Evolutionary conservation across 768 basidiomycete genomes (phyloP).

Genomic region (Daedaleopsis nitida): DNA sequence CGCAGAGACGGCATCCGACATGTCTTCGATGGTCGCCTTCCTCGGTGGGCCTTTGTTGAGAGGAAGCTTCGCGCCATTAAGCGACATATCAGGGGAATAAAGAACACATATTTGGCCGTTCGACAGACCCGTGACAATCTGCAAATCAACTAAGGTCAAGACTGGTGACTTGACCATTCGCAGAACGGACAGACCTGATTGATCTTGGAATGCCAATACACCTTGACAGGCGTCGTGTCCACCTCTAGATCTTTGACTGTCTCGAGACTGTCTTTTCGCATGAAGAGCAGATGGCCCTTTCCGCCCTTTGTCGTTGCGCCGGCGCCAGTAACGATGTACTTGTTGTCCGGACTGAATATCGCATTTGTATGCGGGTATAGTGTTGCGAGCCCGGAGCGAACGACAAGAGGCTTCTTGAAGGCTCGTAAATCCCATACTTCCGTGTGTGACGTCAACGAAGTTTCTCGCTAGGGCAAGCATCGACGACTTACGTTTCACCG

Average conservation of each 20-base stretch:
- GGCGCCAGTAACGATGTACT: constrained; percentile 82
- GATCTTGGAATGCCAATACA: constrained; percentile 95
- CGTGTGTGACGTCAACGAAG: constrained; percentile 2
- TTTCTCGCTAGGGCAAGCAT: background rate
- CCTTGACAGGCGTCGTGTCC: constrained; percentile 83
- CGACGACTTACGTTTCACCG: constrained; percentile 80
- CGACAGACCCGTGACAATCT: constrained; percentile 89
- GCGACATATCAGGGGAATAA: constrained; percentile 88
- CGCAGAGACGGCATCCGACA: constrained; percentile 82
- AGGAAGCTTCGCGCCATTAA: constrained; percentile 90
- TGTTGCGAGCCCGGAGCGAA: constrained; percentile 64
- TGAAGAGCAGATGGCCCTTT: constrained; percentile 70
- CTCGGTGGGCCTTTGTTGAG: constrained; percentile 85
- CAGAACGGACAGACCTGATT: constrained; percentile 71
- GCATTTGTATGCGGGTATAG: constrained; percentile 93
- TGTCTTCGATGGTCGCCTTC: constrained; percentile 82
- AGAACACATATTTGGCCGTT: constrained; percentile 87
- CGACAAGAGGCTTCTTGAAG: constrained; percentile 86
- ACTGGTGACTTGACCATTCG: constrained; percentile 62
- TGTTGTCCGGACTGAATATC: constrained; percentile 93
- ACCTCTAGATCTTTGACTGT: constrained; percentile 68
- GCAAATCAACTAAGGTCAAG: constrained; percentile 6
- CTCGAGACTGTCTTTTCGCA: constrained; percentile 71
- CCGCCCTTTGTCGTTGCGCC: constrained; percentile 68
- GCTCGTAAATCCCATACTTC: constrained; percentile 95